Conservation (phyloP, 139 green algal species). For the Chlorella sp. region DNA sequence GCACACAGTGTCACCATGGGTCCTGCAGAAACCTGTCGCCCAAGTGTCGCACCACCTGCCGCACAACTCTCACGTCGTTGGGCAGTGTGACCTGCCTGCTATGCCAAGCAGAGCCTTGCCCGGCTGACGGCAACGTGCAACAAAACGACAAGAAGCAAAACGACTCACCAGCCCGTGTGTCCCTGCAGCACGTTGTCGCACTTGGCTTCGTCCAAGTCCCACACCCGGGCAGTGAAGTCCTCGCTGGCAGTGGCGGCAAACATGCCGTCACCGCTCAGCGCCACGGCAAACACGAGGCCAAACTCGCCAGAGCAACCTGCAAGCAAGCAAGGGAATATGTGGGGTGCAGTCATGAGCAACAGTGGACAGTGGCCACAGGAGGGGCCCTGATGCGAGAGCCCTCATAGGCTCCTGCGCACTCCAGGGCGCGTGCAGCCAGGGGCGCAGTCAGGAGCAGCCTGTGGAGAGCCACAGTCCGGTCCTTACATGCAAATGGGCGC, state of each 20-base stretch:
- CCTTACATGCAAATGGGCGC: too few species aligned
- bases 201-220: slow-evolving; percentile 34
- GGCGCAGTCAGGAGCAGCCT: too few species aligned
- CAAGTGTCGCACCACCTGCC: background rate
- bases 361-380: too few species aligned
- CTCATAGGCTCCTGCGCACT: too few species aligned
- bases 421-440: too few species aligned
- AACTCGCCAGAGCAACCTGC: background rate
- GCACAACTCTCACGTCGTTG: background rate
- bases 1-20: background rate
- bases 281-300: slow-evolving; percentile 17
- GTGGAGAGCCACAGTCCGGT: too few species aligned
- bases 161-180: slow-evolving; percentile 57
- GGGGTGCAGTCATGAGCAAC: background rate
- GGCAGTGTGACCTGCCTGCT: background rate
- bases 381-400: too few species aligned
- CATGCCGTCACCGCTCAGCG: slow-evolving; percentile 23
- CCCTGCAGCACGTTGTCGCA: slow-evolving; percentile 48
- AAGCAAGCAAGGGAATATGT: too few species aligned
- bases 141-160: too few species aligned
- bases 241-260: slow-evolving; percentile 19
- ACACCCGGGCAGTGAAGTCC: slow-evolving; percentile 28
- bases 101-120: too few species aligned
- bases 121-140: too few species aligned
- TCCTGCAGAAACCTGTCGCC: background rate